These are phyloP conservation scores for Graphiopsis chlorocephala DNA, from an alignment of 2,329 filamentous ascomycete species.

Conservation along the genomic window DNA sequence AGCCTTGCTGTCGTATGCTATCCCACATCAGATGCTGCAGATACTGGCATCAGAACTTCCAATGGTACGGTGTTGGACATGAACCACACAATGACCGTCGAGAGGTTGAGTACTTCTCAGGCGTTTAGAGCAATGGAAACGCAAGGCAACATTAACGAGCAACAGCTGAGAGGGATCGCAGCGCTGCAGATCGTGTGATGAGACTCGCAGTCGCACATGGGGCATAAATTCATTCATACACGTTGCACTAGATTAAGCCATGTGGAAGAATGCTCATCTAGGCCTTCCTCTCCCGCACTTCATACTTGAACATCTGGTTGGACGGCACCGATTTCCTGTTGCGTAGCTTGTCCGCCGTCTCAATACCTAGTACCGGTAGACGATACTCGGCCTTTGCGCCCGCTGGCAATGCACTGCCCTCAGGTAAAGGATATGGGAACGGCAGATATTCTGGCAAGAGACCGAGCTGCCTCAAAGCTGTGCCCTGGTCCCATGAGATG, in stretches of 20 bases:
- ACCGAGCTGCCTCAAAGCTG: constrained; percentile 59
- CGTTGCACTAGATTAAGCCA: neutral
- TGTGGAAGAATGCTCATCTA: neutral
- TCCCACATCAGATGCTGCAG: neutral
- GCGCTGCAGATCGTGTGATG: neutral
- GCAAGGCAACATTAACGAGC: neutral
- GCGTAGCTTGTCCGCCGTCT: constrained; percentile 52
- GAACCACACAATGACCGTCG: neutral
- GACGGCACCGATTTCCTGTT: constrained; percentile 50
- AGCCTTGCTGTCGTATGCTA: neutral
- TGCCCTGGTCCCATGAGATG: constrained; percentile 68
- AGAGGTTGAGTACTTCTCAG: neutral
- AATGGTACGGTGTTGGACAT: neutral
- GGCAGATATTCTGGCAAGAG: constrained; percentile 63
- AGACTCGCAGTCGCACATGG: neutral
- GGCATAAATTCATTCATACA: neutral
- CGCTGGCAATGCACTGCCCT: constrained; percentile 23
- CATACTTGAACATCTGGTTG: constrained; percentile 55
- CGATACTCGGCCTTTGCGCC: constrained; percentile 49
- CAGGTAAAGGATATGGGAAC: constrained; percentile 30
- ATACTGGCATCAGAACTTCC: neutral
- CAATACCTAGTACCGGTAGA: constrained; percentile 59
- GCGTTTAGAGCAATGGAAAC: neutral
- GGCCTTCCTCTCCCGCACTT: constrained; percentile 30
- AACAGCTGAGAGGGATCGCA: neutral